A percentile compares a stretch with the other conserved stretches of the same genome.
Conservation (phyloP, 2,329 filamentous ascomycete species). For the Knufia petricola region DNA sequence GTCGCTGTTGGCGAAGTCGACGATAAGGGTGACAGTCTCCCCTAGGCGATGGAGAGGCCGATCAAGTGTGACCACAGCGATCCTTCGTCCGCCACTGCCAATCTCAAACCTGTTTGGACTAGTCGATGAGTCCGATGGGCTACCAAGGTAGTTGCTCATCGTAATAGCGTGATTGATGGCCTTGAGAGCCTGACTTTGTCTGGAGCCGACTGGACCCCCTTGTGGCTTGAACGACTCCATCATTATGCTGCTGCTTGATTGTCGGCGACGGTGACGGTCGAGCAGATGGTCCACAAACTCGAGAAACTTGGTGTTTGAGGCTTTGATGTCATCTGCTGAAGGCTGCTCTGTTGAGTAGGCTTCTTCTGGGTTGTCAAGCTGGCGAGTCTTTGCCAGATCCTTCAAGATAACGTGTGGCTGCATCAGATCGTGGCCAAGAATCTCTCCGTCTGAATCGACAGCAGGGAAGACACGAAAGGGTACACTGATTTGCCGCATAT, state of each 20-base stretch:
- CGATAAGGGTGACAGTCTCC: slow-evolving; percentile 70
- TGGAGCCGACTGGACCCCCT: slow-evolving; percentile 33
- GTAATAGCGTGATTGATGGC: slow-evolving; percentile 85
- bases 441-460: slow-evolving; percentile 78
- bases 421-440: slow-evolving; percentile 89
- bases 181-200: slow-evolving; percentile 53
- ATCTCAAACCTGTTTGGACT: slow-evolving; percentile 94
- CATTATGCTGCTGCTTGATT: slow-evolving; percentile 18
- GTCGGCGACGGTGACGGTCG: slow-evolving; percentile 18
- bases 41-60: slow-evolving; percentile 82
- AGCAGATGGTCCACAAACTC: slow-evolving; percentile 20
- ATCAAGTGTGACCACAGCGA: slow-evolving; percentile 81
- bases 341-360: slow-evolving; percentile 33
- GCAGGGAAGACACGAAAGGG: slow-evolving; percentile 90
- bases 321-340: slow-evolving; percentile 40
- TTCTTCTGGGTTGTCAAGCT: slow-evolving; percentile 35
- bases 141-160: slow-evolving; percentile 55
- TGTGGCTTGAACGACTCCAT: slow-evolving; percentile 29
- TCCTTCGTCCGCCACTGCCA: slow-evolving; percentile 78
- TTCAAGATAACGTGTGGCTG: slow-evolving; percentile 81
- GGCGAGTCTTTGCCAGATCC: slow-evolving; percentile 64
- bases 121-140: slow-evolving; percentile 54
- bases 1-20: slow-evolving; percentile 71
- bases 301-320: slow-evolving; percentile 56
- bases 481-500: slow-evolving; percentile 81